Base-by-base conservation (phyloP, 495 filamentous ascomycete genomes). In the Penicillium antarcticum region DNA sequence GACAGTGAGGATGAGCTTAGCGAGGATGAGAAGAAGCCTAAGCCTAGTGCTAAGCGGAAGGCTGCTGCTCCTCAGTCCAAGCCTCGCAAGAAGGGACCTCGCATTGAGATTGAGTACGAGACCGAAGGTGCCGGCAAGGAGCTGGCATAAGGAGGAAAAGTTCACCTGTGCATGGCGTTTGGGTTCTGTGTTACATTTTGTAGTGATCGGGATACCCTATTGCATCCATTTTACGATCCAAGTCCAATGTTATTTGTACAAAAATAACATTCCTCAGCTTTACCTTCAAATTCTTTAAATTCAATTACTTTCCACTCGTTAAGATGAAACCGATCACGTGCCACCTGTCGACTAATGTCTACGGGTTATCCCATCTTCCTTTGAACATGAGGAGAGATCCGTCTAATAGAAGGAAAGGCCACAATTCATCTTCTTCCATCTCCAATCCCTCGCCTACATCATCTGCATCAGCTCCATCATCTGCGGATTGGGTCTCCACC, bases 61-160 rank as follows among this genome's bases (percentile, higher is more conserved):
- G 78, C 77, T 57, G 74, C 69, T 51, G 78, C 77, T 24, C 72
- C 81, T 23, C 78, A 77, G 53, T 56, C 72, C 35, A 81, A 83
- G 67, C 76, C 84, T 31, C 79, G 84, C 69, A 88, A 85, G 76
- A 89, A 89, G 74, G 75, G 75, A 26, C 74, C 81, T 36, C 76
- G 76, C 44, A 72, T 83, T 56, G 87, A 88, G 72, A 83, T 88
- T 52, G 87, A 91, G 69, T 85, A 87, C 52, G 86, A 89, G 59
- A 78, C 77, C 10, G 86, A 88, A 65, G 75, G 62, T 29, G 67
- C 72, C 52, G 70, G 68, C 37, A 75, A 72, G 59, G 76, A 81
- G 46, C 68, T 79, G 63, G 77, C 72, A 39, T 77, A 62, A 58
- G 59, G 46, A 41, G 23, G n/a, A 61, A 70, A 70, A 67, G 61